These are phyloP conservation scores for Calophaca sinica DNA, from an alignment of 306 rosid species.

Conservation along the genomic window DNA sequence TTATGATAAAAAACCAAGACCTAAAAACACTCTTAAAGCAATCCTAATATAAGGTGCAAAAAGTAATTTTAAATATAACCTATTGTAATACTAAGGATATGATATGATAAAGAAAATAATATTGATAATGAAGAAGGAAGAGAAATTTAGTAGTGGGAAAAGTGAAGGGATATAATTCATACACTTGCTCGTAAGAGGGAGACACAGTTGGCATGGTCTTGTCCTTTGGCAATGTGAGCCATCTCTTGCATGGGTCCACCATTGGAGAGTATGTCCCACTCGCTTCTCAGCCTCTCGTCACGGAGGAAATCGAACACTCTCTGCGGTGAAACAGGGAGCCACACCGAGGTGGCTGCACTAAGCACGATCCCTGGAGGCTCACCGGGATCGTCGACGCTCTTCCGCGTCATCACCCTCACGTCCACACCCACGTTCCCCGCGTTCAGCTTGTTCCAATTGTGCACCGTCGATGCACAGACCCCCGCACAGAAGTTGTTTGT, in stretches of 20 bases:
- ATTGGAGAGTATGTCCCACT: conserved; percentile 95
- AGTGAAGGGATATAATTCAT: neutral
- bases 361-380: conserved; percentile 94
- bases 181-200: conserved; percentile 91
- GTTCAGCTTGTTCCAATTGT: conserved; percentile 86
- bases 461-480: conserved; percentile 81
- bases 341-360: conserved; percentile 87
- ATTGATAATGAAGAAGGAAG: neutral
- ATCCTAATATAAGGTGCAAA: neutral
- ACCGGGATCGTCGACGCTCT: conserved; percentile 87
- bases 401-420: conserved; percentile 89
- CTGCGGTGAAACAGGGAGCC: conserved; percentile 71
- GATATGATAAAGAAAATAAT: neutral
- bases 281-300: conserved; percentile 81
- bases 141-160: neutral
- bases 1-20: neutral
- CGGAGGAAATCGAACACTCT: conserved; percentile 81
- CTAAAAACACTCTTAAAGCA: neutral
- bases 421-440: conserved; percentile 72
- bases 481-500: conserved; percentile 92
- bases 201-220: conserved; percentile 84
- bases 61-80: too few relatives aligned
- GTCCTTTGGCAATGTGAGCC: conserved; percentile 94
- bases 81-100: neutral
- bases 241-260: conserved; percentile 99